Percentiles rank a stretch among this genome's conserved stretches.
These are phyloP conservation scores for Berkeleyomyces basicola DNA, from an alignment of 2,329 filamentous ascomycete species.

Conservation along the genomic window DNA sequence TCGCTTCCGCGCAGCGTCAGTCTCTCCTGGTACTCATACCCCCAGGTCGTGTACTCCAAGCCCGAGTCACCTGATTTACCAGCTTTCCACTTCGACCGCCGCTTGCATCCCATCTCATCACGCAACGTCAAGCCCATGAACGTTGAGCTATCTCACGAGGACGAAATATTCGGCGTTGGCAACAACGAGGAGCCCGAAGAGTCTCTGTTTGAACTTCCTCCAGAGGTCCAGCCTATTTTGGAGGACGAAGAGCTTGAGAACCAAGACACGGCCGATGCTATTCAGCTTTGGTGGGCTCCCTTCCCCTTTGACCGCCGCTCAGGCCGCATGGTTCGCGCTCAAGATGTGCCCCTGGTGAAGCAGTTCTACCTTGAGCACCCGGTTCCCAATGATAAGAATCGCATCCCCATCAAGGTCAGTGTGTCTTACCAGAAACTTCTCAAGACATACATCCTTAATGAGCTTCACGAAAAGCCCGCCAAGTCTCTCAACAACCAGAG, in stretches of 20 bases:
- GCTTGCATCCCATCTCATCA: slow-evolving; percentile 94
- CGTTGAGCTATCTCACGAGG: slow-evolving; percentile 78
- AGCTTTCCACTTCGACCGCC: slow-evolving; percentile 94
- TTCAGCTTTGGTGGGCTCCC: slow-evolving; percentile 94
- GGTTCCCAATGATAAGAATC: slow-evolving; percentile 34
- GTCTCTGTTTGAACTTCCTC: slow-evolving; percentile 69
- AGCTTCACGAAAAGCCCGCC: slow-evolving; percentile 86
- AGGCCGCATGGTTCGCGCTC: slow-evolving; percentile 87
- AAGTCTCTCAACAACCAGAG: slow-evolving; percentile 95
- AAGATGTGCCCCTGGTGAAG: slow-evolving; percentile 92
- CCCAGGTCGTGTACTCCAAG: slow-evolving; percentile 79
- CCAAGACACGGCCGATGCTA: slow-evolving; percentile 75
- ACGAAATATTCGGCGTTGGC: slow-evolving; percentile 74
- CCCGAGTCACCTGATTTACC: slow-evolving; percentile 79
- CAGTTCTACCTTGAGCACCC: slow-evolving; percentile 98
- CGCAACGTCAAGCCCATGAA: slow-evolving; percentile 89
- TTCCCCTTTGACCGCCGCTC: slow-evolving; percentile 91
- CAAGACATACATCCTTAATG: slow-evolving; percentile 91
- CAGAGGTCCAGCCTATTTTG: slow-evolving; percentile 70
- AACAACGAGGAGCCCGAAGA: slow-evolving; percentile 61
- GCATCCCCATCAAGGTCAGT: slow-evolving; percentile 85
- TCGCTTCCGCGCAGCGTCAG: slow-evolving; percentile 88
- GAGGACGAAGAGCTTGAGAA: slow-evolving; percentile 79
- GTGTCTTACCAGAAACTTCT: slow-evolving; percentile 97
- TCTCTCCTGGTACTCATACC: slow-evolving; percentile 83